Conservation (phyloP, 176 grass and related monocot species). For the Saccharum spontaneum region DNA sequence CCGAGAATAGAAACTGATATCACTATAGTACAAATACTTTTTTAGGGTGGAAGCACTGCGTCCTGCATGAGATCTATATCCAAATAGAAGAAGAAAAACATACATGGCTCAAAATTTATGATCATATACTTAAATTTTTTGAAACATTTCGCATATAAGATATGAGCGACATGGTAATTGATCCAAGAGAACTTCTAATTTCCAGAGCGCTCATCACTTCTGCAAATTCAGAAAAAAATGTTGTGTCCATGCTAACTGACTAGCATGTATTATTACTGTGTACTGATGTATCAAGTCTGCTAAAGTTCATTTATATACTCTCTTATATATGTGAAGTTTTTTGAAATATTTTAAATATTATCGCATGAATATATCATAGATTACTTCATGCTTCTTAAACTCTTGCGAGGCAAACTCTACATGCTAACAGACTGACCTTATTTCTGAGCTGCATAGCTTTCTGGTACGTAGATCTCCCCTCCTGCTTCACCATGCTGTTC, state of each 20-base stretch:
- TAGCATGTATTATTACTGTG: neutral
- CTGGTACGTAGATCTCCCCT: constrained; percentile 94
- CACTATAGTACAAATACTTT: neutral
- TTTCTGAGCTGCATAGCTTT: constrained; percentile 66
- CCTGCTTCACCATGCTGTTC: constrained; percentile 97
- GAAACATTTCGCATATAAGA: neutral
- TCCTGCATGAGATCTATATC: neutral
- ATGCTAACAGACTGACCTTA: constrained; percentile 55
- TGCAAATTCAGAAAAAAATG: neutral
- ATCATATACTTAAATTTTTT: neutral
- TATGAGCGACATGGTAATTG: neutral
- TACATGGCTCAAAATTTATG: neutral
- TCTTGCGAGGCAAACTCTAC: constrained; percentile 14
- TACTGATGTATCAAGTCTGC: neutral
- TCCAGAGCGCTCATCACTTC: neutral
- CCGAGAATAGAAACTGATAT: neutral
- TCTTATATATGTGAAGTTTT: neutral
- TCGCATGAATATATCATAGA: neutral
- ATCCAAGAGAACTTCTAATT: neutral
- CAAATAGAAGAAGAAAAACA: neutral
- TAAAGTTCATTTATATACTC: neutral
- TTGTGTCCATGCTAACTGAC: neutral
- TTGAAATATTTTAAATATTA: neutral
- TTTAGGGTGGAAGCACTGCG: neutral
- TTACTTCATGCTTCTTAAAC: neutral